Percentiles rank a stretch among this genome's conserved stretches.
Conservation (phyloP, 2,329 filamentous ascomycete species). For the Xylariales sp. region DNA sequence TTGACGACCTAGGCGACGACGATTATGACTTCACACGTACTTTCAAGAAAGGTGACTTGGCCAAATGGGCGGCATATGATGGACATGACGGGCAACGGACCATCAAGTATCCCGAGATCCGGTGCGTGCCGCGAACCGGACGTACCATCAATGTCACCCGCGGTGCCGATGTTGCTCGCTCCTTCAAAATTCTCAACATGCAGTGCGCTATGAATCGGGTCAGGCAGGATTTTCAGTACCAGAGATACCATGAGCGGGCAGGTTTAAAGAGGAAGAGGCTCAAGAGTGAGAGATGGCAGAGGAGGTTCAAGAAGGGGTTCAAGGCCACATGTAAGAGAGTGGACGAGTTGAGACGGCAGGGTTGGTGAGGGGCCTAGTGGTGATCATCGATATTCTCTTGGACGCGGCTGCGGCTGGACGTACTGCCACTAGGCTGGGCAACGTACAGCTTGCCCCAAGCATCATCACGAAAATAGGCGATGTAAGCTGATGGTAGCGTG, state of each 20-base stretch:
- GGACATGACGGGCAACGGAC: constrained; percentile 6
- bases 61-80: constrained; percentile 15
- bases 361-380: constrained; percentile 57
- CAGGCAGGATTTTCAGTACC: constrained; percentile 46
- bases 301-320: constrained; percentile 66
- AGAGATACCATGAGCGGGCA: constrained; percentile 69
- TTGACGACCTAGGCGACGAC: constrained; percentile 2
- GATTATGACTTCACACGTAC: constrained; percentile 6
- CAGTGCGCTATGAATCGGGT: constrained; percentile 51
- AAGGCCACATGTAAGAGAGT: constrained; percentile 59
- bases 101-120: constrained; percentile 24
- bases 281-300: constrained; percentile 63
- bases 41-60: constrained; percentile 11
- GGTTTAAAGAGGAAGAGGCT: constrained; percentile 76
- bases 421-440: too few relatives aligned
- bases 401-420: too few relatives aligned
- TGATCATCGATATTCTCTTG: too few relatives aligned
- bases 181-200: constrained; percentile 37
- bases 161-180: constrained; percentile 40
- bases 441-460: too few relatives aligned
- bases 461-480: too few relatives aligned
- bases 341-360: constrained; percentile 67
- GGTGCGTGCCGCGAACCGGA: constrained; percentile 37
- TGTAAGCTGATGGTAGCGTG: too few relatives aligned
- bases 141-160: constrained; percentile 38